A percentile compares a stretch with the other conserved stretches of the same genome.
These are phyloP conservation scores for Vigna trinervia DNA, from an alignment of 306 rosid species.

Conservation along the genomic window DNA sequence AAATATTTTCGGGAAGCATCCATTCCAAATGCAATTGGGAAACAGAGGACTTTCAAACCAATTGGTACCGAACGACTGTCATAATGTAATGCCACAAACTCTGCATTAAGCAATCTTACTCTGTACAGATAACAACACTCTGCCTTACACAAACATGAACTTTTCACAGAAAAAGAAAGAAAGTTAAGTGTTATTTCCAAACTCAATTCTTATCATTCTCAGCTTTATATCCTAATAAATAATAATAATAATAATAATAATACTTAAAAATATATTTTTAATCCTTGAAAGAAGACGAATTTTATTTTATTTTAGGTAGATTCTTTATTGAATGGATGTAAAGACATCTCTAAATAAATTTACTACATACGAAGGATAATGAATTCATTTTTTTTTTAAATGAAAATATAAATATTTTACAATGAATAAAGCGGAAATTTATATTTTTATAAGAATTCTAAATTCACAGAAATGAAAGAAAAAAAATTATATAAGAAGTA, in stretches of 20 bases:
- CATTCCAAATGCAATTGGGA: slow-evolving; percentile 44
- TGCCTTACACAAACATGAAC: slow-evolving; percentile 24
- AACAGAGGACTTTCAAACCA: slow-evolving; percentile 48
- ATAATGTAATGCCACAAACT: not conserved
- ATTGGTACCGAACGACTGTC: slow-evolving; percentile 30
- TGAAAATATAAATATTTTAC: too few relatives aligned
- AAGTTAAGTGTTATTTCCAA: slow-evolving; percentile 4
- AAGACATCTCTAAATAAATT: too few relatives aligned
- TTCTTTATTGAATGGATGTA: too few relatives aligned
- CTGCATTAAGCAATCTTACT: slow-evolving; percentile 25
- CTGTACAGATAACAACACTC: slow-evolving; percentile 41
- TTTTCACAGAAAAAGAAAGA: not conserved
- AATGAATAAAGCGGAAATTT: too few relatives aligned
- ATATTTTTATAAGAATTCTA: too few relatives aligned
- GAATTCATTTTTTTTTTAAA: too few relatives aligned
- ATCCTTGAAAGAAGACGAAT: too few relatives aligned
- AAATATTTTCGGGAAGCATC: slow-evolving; percentile 53
- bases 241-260: too few relatives aligned
- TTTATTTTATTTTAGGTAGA: too few relatives aligned
- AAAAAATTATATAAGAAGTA: not conserved
- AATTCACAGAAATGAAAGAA: not conserved
- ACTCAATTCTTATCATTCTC: not conserved
- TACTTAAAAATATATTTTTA: too few relatives aligned
- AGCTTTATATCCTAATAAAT: too few relatives aligned
- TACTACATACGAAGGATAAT: too few relatives aligned